phyloP scores from a whole-genome alignment of 495 filamentous ascomycete species.

The Aspergillus ostianus region DNA sequence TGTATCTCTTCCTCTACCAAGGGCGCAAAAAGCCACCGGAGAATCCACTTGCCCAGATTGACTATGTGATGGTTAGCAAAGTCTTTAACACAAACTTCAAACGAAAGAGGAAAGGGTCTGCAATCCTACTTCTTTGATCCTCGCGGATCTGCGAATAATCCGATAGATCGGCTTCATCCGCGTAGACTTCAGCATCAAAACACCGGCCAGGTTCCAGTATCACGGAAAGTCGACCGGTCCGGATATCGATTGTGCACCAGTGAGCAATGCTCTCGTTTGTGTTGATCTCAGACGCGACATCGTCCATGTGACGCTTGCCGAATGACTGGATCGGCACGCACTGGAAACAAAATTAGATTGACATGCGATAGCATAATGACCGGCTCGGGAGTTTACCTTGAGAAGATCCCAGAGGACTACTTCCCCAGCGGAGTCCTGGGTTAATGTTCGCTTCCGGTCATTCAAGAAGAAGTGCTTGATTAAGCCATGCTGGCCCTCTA shows the following conservation, averaged over 20 bases:
- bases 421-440: conserved; percentile 91
- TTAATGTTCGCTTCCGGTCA: conserved; percentile 84
- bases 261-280: conserved; percentile 85
- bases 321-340: conserved; percentile 83
- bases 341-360: conserved; percentile 33
- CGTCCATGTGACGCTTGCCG: conserved; percentile 90
- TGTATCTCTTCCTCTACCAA: conserved; percentile 87
- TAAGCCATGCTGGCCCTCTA: conserved; percentile 92
- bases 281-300: conserved; percentile 84
- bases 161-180: conserved; percentile 74
- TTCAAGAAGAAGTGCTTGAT: conserved; percentile 93
- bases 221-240: conserved; percentile 85
- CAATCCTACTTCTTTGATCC: conserved; percentile 83
- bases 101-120: not conserved
- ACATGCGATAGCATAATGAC: not conserved
- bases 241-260: conserved; percentile 93
- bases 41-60: conserved; percentile 95
- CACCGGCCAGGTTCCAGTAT: conserved; percentile 93
- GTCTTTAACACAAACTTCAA: conserved; percentile 6
- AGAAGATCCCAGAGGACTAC: conserved; percentile 96
- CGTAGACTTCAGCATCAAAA: conserved; percentile 97
- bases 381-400: conserved; percentile 49
- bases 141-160: conserved; percentile 79
- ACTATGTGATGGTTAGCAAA: conserved; percentile 52
- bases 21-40: conserved; percentile 87